A percentile compares a stretch with the other conserved stretches of the same genome.
These are phyloP conservation scores for Amaranthus palmeri DNA, from an alignment of 148 eudicot species.

Conservation along the genomic window DNA sequence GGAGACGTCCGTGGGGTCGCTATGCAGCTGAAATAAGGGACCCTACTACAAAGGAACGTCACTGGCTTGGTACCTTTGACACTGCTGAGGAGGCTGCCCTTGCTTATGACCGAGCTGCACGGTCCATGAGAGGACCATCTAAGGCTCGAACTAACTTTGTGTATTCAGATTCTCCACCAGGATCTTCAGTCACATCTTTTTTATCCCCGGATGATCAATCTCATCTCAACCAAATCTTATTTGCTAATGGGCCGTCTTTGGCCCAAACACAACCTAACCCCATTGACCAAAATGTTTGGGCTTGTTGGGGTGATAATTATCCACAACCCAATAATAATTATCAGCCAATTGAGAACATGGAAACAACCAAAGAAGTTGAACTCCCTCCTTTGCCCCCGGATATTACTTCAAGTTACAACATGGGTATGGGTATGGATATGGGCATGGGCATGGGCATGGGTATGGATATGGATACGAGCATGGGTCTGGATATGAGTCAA, in stretches of 20 bases:
- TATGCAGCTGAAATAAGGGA: conserved; percentile 31
- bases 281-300: conserved; percentile 3
- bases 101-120: too few species aligned
- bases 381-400: conserved; percentile 30
- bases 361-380: conserved; percentile 13
- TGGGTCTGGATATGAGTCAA: neutral
- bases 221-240: neutral
- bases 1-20: conserved; percentile 30
- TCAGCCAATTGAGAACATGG: neutral
- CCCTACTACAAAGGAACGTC: conserved; percentile 19
- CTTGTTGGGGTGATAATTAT: conserved; percentile 5
- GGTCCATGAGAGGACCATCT: too few species aligned
- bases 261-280: conserved; percentile 4
- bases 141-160: too few species aligned
- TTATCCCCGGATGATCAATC: too few species aligned
- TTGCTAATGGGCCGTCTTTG: conserved; percentile 7
- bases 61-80: too few species aligned
- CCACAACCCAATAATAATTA: conserved; percentile 1
- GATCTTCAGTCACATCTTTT: too few species aligned
- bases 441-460: neutral
- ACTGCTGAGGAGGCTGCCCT: too few species aligned
- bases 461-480: too few species aligned
- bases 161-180: too few species aligned
- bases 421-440: conserved; percentile 16
- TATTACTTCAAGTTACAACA: conserved; percentile 24